Evolutionary conservation across 2,329 filamentous ascomycete species (phyloP).

Genomic region (Fusarium xyrophilum): DNA sequence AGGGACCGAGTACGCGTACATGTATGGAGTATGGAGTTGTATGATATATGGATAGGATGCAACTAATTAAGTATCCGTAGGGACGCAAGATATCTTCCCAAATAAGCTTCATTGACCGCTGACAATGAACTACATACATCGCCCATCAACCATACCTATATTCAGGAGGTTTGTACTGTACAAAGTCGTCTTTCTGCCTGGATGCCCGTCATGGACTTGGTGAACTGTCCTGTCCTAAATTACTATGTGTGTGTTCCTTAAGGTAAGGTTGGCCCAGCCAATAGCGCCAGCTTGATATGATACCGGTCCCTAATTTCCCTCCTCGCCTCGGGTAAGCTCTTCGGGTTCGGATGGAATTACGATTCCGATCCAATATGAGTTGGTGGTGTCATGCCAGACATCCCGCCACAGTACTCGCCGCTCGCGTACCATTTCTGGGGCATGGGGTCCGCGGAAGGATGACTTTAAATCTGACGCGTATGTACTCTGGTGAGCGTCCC

Average conservation of each 20-base stretch:
- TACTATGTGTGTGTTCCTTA: not conserved
- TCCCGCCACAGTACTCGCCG: not conserved
- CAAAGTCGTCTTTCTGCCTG: not conserved
- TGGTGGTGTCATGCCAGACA: conserved; percentile 1
- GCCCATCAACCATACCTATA: not conserved
- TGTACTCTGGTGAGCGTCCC: not conserved
- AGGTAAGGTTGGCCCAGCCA: conserved; percentile 2
- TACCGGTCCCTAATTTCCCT: conserved; percentile 10
- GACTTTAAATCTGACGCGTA: not conserved
- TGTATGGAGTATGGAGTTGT: not conserved
- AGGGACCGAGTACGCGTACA: not conserved
- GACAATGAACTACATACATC: not conserved
- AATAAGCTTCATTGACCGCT: not conserved
- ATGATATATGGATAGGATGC: not conserved
- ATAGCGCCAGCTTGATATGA: conserved; percentile 8
- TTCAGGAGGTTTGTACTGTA: not conserved
- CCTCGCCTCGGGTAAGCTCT: conserved; percentile 6
- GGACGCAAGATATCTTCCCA: not conserved
- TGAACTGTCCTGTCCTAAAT: not conserved
- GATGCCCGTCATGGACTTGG: conserved; percentile 10
- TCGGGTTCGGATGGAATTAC: conserved; percentile 28
- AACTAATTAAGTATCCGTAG: not conserved
- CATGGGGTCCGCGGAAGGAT: not conserved
- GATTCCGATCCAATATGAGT: conserved; percentile 26
- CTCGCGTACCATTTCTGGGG: not conserved